Conservation (phyloP, 805 yeast genomes). For the Brettanomyces anomalus region DNA sequence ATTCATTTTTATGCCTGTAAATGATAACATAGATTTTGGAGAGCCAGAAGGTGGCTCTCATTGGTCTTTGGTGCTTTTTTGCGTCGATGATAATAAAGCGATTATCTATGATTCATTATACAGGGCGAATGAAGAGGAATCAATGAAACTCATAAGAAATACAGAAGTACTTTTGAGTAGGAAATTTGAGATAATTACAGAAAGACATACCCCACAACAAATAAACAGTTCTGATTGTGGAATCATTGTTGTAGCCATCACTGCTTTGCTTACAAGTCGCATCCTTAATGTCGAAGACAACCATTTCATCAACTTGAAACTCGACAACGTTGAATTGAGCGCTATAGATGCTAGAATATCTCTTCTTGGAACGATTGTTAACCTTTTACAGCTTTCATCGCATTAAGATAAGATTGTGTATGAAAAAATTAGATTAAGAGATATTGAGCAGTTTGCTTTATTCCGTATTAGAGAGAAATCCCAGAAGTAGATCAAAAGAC, state of each 20-base stretch:
- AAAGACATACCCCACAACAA: slow-evolving; percentile 44
- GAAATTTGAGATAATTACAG: slow-evolving; percentile 13
- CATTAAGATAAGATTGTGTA: neutral
- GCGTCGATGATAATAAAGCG: slow-evolving; percentile 37
- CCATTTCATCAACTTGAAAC: slow-evolving; percentile 28
- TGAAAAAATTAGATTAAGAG: neutral
- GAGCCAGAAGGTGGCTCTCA: slow-evolving; percentile 62
- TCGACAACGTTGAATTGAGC: slow-evolving; percentile 33
- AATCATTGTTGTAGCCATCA: slow-evolving; percentile 31
- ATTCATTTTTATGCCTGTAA: slow-evolving; percentile 59
- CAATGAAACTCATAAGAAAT: slow-evolving; percentile 25
- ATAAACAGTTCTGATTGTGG: slow-evolving; percentile 63
- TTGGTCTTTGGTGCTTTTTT: slow-evolving; percentile 60
- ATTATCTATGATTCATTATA: slow-evolving; percentile 54
- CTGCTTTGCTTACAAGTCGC: slow-evolving; percentile 27
- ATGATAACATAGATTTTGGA: slow-evolving; percentile 53
- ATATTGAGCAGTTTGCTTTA: no score
- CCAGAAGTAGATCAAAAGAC: no score
- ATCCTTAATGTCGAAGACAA: slow-evolving; percentile 22
- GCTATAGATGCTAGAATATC: slow-evolving; percentile 41
- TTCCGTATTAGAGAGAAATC: no score
- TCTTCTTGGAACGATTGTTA: slow-evolving; percentile 28
- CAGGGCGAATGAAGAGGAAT: slow-evolving; percentile 30
- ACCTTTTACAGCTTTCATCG: slow-evolving; percentile 11
- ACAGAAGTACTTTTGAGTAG: slow-evolving; percentile 20